phyloP scores from a whole-genome alignment of 192 early-diverging fungal genomes.

The Gryganskiella cystojenkinii region DNA sequence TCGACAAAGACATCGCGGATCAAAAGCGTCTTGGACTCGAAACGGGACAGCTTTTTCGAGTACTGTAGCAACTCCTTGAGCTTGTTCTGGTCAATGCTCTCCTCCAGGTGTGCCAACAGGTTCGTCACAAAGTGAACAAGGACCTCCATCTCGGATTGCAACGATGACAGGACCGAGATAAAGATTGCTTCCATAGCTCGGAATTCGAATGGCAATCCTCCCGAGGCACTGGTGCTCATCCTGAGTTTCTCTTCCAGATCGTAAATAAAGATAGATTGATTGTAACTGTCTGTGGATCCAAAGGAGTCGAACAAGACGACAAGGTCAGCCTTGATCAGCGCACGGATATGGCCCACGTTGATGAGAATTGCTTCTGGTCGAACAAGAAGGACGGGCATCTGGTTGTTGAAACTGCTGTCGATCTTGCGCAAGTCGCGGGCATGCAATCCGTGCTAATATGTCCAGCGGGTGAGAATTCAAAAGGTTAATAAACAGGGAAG shows the following conservation, averaged over 20 bases:
- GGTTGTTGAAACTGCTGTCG: constrained; percentile 78
- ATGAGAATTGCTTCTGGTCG: constrained; percentile 84
- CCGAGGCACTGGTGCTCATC: constrained; percentile 54
- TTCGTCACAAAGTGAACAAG: constrained; percentile 73
- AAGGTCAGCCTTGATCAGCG: constrained; percentile 82
- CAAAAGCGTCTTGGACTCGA: constrained; percentile 78
- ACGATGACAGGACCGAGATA: constrained; percentile 72
- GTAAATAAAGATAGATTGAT: constrained; percentile 80
- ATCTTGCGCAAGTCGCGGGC: constrained; percentile 91
- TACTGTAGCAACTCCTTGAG: constrained; percentile 83
- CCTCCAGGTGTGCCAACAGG: constrained; percentile 75
- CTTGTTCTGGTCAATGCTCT: constrained; percentile 75
- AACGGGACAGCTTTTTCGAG: constrained; percentile 82
- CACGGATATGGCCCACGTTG: constrained; percentile 84
- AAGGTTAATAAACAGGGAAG: too few species aligned
- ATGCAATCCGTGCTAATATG: constrained; percentile 71
- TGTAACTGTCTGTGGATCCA: constrained; percentile 73
- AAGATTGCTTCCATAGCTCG: constrained; percentile 86
- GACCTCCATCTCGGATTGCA: constrained; percentile 78
- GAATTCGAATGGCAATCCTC: constrained; percentile 65
- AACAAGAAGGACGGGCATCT: constrained; percentile 85
- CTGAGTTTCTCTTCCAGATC: constrained; percentile 82
- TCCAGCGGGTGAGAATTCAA: background rate
- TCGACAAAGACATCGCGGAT: constrained; percentile 85
- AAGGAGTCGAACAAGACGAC: constrained; percentile 83